These are phyloP conservation scores for Detonula confervacea DNA, from an alignment of 352 stramenopile genomes.

Conservation along the genomic window DNA sequence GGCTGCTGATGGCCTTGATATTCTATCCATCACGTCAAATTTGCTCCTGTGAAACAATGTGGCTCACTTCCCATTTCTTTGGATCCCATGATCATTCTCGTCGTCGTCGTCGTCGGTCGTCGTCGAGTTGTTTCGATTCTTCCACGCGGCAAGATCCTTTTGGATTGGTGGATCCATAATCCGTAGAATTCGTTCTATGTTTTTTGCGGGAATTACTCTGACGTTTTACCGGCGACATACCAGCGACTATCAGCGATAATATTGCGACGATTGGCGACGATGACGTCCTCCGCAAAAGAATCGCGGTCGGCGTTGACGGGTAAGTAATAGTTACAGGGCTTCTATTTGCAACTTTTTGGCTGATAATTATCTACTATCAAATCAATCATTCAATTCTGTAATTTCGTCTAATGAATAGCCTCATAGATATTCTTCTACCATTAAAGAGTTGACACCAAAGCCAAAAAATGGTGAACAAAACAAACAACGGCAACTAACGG, in stretches of 20 bases:
- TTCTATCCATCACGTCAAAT: slow-evolving; percentile 1
- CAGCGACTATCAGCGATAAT: not conserved
- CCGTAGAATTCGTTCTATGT: not conserved
- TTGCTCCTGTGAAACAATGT: too few relatives aligned
- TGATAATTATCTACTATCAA: too few relatives aligned
- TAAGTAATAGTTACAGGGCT: too few relatives aligned
- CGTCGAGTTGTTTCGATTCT: not conserved
- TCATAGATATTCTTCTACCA: too few relatives aligned
- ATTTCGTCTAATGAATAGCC: too few relatives aligned
- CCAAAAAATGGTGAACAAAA: too few relatives aligned
- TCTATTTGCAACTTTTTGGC: too few relatives aligned
- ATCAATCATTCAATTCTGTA: too few relatives aligned
- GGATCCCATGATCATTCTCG: too few relatives aligned
- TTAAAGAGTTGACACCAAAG: too few relatives aligned
- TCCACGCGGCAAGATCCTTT: slow-evolving; percentile 2
- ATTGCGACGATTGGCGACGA: not conserved
- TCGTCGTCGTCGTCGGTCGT: too few relatives aligned
- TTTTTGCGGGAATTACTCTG: not conserved
- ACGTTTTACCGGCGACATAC: not conserved
- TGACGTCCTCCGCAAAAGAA: not conserved
- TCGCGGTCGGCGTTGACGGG: not conserved
- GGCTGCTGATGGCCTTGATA: not conserved
- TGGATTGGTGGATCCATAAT: not conserved
- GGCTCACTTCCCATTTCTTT: not conserved
- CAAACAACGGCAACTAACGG: too few relatives aligned